phyloP scores from a whole-genome alignment of 1,139 yeast genomes.

The Geotrichum siamense region DNA sequence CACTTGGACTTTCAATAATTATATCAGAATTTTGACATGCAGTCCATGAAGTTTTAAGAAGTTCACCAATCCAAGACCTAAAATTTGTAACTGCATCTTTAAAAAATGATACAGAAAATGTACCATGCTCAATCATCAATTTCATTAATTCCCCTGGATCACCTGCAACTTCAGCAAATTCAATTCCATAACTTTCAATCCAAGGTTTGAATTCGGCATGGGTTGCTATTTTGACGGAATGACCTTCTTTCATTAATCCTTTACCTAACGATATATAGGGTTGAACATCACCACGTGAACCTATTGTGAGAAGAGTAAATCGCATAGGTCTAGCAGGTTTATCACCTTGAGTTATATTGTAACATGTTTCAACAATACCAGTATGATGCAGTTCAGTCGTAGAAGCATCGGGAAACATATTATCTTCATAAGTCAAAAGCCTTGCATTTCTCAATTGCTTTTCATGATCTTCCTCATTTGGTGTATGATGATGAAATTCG shows the following conservation, averaged over 20 bases:
- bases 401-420: background rate
- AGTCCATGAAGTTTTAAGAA: slow-evolving; percentile 66
- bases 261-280: slow-evolving; percentile 85
- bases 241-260: slow-evolving; percentile 74
- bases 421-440: slow-evolving; percentile 31
- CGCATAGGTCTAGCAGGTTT: slow-evolving; percentile 24
- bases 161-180: slow-evolving; percentile 75
- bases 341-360: background rate
- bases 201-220: slow-evolving; percentile 75
- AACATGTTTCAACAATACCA: slow-evolving; percentile 2
- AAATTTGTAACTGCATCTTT: slow-evolving; percentile 77
- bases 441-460: slow-evolving; percentile 25
- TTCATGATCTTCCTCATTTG: slow-evolving; percentile 6
- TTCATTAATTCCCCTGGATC: slow-evolving; percentile 90
- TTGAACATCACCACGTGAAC: slow-evolving; percentile 94
- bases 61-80: slow-evolving; percentile 70
- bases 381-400: background rate
- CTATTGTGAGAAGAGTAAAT: slow-evolving; percentile 76
- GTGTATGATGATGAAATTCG: background rate
- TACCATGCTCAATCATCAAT: slow-evolving; percentile 84
- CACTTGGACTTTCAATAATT: slow-evolving; percentile 86
- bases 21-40: slow-evolving; percentile 83
- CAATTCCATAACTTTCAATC: slow-evolving; percentile 60
- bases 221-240: slow-evolving; percentile 66
- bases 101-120: slow-evolving; percentile 74